Base-by-base conservation (phyloP, 352 stramenopile genomes). In the Pythium aphanidermatum region DNA sequence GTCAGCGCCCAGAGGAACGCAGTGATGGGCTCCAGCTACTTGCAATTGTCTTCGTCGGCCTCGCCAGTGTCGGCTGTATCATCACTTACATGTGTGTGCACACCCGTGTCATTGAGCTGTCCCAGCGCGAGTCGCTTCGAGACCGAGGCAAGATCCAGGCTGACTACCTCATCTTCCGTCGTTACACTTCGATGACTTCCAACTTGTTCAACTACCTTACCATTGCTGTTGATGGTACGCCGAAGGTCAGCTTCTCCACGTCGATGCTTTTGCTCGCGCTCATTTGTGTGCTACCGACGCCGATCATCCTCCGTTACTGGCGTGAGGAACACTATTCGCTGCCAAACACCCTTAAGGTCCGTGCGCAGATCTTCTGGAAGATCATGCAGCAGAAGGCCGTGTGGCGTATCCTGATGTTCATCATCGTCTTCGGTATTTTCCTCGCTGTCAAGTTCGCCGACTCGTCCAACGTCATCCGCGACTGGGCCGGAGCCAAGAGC, bases 301-400 rank as follows among this genome's bases (percentile, higher is more conserved):
- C 70, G 11, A 5, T 83, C 12, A 64, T 86, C 20, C 51, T 81
- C 20, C 54, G 50, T 14, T 77, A 66, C 62, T 86, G 70, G 70
- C 70, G 77, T 25, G 74, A 86, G n/a, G 64, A 86, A 23, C 49
- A 68, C 33, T 82, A 83, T 54, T 79, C 63, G 50, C 60, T 83
- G 35, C 64, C 74, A 30, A 82, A 58, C 42, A 74, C 63, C 37
- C 67, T 83, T 57, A 74, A 72, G 55, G 70, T 78, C 25, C 74
- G 71, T 29, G 72, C 59, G 14, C 65, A 78, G 42, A 82, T 78
- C 43, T 60, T 82, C 41, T 84, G 70, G 74, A 86, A 84, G 58
- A 81, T 83, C 60, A 81, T 83, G 61, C 67, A 83, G 58, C 74
- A 86, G 52, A 83, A 84, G 47, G 74, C 70, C 7, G 71, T 86